Evolutionary conservation across 257 asterid species (phyloP).

Genomic region (Solanum lycopersicoides): DNA sequence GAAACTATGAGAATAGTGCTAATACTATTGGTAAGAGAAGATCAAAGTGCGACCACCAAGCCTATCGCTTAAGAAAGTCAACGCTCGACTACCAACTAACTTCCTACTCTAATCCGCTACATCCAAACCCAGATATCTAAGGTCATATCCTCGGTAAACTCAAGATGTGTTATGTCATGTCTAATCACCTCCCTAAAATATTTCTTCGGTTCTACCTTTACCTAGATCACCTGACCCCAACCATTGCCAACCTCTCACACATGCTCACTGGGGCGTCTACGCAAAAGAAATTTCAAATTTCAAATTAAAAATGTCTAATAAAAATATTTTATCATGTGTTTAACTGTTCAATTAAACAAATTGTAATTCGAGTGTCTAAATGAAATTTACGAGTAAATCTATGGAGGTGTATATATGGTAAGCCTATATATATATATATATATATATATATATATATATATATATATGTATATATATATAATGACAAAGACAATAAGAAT

Average conservation of each 20-base stretch:
- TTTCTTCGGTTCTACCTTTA: neutral
- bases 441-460: too few species aligned
- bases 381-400: neutral
- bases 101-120: neutral
- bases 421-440: neutral
- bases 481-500: neutral
- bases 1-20: neutral
- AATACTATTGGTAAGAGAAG: neutral
- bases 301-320: neutral
- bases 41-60: neutral
- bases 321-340: neutral
- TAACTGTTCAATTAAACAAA: neutral
- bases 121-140: neutral
- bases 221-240: neutral
- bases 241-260: neutral
- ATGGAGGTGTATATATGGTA: neutral
- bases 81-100: neutral
- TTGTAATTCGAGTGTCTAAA: neutral
- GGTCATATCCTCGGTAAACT: neutral
- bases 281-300: neutral
- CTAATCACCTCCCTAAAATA: neutral
- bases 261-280: too few species aligned
- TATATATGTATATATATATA: too few species aligned
- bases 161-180: neutral
- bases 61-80: neutral